Evolutionary conservation across 768 basidiomycete genomes (phyloP), one percentile per base, ranked within the genome.

Genomic region (Harrya chromipes): DNA sequence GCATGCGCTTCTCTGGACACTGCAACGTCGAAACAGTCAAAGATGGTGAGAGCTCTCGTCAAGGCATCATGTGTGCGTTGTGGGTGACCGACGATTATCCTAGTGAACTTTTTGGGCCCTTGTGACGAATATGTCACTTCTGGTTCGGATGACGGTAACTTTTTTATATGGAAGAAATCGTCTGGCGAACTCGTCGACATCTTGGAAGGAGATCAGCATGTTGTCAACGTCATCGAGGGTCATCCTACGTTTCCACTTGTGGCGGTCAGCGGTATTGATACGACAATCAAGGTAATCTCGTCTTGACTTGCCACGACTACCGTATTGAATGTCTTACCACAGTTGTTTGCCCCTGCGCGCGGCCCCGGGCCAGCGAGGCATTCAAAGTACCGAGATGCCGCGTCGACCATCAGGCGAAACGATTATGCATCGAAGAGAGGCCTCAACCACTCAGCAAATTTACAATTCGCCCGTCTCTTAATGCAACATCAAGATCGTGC

Each of bases 251-350:
- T 93, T 14, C 91, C 92, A 0, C 68, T 94, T 19, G 64, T 92
- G n/a, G 90, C 91, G 4, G 84, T 87, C 38, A 89, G 86, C 63
- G 93, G 93, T 1, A 93, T 95, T 42, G 93, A 94, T 60, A 71
- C 75, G 11, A 90, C 89, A 10, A 78, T 94, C 40, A 94, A 95
- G 77, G 88, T 87, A 49, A 53, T 70, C 46, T 43, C 34, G 7
- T 16, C 36, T 40, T 40, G 21, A 31, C 57, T 52, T 38, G 42
- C 13, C 10, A 19, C 10, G 44, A 34, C 23, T 29, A n/a, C 4
- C 4, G 1, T 17, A 24, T 14, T 51, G 33, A 53, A 40, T 7
- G n/a, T 43, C 27, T 39, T 27, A 41, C 38, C 40, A 40, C 38
- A 89, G 87, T 65, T 90, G 26, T 90, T 90, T 65, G 79, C 82